Percentiles rank a stretch among this genome's conserved stretches.
These are phyloP conservation scores for Hypoxylon intermedium DNA, from an alignment of 495 filamentous ascomycete genomes.

Conservation along the genomic window DNA sequence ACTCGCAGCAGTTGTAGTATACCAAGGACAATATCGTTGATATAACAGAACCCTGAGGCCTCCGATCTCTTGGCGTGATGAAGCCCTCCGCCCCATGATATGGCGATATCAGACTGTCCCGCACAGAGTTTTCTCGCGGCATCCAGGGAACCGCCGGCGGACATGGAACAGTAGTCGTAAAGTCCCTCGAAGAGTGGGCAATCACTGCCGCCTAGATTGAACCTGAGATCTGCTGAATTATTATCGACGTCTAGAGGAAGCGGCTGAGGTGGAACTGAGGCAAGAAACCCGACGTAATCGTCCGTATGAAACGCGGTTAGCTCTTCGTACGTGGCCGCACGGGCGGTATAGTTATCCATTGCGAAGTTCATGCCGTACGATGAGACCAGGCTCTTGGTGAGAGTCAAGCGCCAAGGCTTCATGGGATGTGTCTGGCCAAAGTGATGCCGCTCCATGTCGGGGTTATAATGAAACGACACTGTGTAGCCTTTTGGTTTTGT, in stretches of 20 bases:
- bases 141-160: conserved; percentile 86
- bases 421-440: conserved; percentile 96
- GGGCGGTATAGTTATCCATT: conserved; percentile 89
- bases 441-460: conserved; percentile 93
- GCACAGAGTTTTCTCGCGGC: conserved; percentile 88
- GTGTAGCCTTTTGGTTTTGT: conserved; percentile 78
- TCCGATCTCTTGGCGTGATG: conserved; percentile 96
- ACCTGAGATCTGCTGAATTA: conserved; percentile 62
- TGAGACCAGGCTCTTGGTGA: conserved; percentile 92
- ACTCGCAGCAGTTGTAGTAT: conserved; percentile 88
- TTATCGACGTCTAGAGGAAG: conserved; percentile 58
- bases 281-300: conserved; percentile 90
- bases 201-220: conserved; percentile 87
- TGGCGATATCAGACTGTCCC: conserved; percentile 89
- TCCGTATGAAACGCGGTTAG: conserved; percentile 82
- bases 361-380: conserved; percentile 93
- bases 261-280: conserved; percentile 57
- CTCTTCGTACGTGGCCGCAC: conserved; percentile 85
- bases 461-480: conserved; percentile 96
- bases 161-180: conserved; percentile 93
- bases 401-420: conserved; percentile 96
- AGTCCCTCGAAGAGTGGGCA: conserved; percentile 97
- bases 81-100: conserved; percentile 99
- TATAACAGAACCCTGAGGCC: conserved; percentile 95
- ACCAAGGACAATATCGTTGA: conserved; percentile 97